Conservation (phyloP, 2,329 filamentous ascomycete genomes). For the Beauveria sp. region DNA sequence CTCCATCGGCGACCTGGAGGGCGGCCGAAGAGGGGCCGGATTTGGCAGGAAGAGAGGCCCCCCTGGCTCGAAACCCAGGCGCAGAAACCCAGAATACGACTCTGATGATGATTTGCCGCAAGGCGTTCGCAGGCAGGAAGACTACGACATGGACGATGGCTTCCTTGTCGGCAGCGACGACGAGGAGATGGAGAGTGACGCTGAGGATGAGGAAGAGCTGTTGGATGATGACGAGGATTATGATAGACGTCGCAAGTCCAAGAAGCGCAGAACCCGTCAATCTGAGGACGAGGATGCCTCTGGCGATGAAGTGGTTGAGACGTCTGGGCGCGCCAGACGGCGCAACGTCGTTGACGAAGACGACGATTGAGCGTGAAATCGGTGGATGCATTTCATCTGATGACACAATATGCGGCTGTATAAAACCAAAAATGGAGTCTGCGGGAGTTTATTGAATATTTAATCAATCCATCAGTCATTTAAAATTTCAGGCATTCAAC, state of each 20-base stretch:
- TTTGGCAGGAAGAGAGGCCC: conserved; percentile 47
- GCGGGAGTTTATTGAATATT: conserved; percentile 15
- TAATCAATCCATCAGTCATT: neutral
- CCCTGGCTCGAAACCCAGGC: conserved; percentile 44
- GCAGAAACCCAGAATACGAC: conserved; percentile 59
- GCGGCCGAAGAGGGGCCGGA: conserved; percentile 38
- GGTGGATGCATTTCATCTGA: neutral
- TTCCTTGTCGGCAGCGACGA: conserved; percentile 72
- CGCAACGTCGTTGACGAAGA: conserved; percentile 54
- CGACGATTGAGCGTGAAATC: conserved; percentile 37
- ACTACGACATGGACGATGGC: conserved; percentile 73
- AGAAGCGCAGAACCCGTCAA: conserved; percentile 44
- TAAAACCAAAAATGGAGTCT: conserved; percentile 12
- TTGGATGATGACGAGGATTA: conserved; percentile 42
- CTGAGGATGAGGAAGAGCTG: conserved; percentile 52
- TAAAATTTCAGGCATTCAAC: neutral
- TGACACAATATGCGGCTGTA: conserved; percentile 3
- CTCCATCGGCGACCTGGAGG: conserved; percentile 64
- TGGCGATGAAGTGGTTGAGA: conserved; percentile 41
- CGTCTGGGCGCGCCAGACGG: conserved; percentile 41
- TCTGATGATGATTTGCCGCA: conserved; percentile 66
- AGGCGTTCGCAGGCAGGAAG: conserved; percentile 56
- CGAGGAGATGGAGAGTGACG: conserved; percentile 53
- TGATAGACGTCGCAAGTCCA: conserved; percentile 35
- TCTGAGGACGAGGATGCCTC: conserved; percentile 45